Conservation (phyloP, 352 stramenopile species). For the Phytophthora pinifolia region DNA sequence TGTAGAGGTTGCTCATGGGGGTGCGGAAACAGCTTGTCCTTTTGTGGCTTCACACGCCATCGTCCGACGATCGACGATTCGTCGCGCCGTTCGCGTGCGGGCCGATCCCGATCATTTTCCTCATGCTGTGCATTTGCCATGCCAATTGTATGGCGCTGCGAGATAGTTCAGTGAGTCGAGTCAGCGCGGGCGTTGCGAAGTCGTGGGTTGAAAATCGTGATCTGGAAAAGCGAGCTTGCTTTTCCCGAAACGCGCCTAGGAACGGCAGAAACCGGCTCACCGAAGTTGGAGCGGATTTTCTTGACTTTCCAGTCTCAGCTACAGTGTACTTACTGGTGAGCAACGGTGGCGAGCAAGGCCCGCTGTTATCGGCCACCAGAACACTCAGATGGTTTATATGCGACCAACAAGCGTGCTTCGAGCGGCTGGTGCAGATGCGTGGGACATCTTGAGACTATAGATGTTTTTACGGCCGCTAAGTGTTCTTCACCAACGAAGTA, state of each 20-base stretch:
- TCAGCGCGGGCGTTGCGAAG: neutral
- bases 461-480: slow-evolving; percentile 1
- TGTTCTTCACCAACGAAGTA: slow-evolving; percentile 3
- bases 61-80: too few relatives aligned
- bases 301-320: too few relatives aligned
- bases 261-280: too few relatives aligned
- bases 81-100: neutral
- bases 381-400: slow-evolving; percentile 5
- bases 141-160: too few relatives aligned
- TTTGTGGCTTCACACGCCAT: neutral
- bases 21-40: neutral
- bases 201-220: neutral
- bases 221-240: too few relatives aligned
- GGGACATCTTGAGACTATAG: neutral
- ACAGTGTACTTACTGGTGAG: too few relatives aligned
- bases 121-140: slow-evolving; percentile 1
- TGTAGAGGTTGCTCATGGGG: too few relatives aligned
- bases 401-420: slow-evolving; percentile 6
- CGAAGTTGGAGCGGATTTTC: too few relatives aligned
- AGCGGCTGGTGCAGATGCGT: neutral
- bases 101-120: slow-evolving; percentile 24
- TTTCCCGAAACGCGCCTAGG: too few relatives aligned
- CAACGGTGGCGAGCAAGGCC: neutral
- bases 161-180: slow-evolving; percentile 9
- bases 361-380: neutral